Evolutionary conservation across 2,329 filamentous ascomycete genomes (phyloP).

Genomic region (Fusarium sp.): DNA sequence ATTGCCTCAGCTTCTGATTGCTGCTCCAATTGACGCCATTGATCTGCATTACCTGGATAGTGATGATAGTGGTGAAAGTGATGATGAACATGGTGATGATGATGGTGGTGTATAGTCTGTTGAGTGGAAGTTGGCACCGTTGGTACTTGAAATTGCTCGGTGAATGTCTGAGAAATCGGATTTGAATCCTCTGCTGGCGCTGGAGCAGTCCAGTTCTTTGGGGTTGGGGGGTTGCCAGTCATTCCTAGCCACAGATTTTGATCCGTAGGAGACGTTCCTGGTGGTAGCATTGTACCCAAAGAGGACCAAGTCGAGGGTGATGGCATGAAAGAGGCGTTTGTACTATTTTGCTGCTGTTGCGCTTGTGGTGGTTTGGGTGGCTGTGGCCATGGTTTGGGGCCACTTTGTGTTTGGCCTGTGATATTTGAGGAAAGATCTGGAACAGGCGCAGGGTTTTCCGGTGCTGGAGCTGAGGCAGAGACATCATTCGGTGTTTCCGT

Average conservation of each 20-base stretch:
- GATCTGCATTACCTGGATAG: slow-evolving; percentile 21
- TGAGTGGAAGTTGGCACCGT: slow-evolving; percentile 10
- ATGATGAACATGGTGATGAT: slow-evolving; percentile 40
- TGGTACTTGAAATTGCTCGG: slow-evolving; percentile 28
- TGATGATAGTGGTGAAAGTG: slow-evolving; percentile 43
- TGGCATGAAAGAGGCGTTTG: slow-evolving; percentile 7
- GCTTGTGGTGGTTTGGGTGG: slow-evolving; percentile 1
- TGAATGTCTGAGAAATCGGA: slow-evolving; percentile 14
- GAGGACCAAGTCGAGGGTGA: slow-evolving; percentile 36
- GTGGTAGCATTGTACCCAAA: slow-evolving; percentile 28
- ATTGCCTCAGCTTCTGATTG: slow-evolving; percentile 39
- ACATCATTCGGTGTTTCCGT: slow-evolving; percentile 18
- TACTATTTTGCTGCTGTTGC: neutral
- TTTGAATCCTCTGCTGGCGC: slow-evolving; percentile 8
- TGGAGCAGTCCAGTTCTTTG: slow-evolving; percentile 32
- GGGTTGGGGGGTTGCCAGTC: neutral
- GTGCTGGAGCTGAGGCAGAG: neutral
- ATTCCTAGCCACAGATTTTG: slow-evolving; percentile 34
- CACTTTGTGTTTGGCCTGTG: neutral
- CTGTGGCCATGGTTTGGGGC: slow-evolving; percentile 14
- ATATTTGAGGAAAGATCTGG: slow-evolving; percentile 2
- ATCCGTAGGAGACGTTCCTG: slow-evolving; percentile 14
- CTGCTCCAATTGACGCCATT: slow-evolving; percentile 33
- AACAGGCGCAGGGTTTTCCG: neutral
- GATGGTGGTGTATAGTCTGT: slow-evolving; percentile 35